These are phyloP conservation scores for Phytophthora pistaciae DNA, from an alignment of 352 stramenopile species.

Conservation along the genomic window DNA sequence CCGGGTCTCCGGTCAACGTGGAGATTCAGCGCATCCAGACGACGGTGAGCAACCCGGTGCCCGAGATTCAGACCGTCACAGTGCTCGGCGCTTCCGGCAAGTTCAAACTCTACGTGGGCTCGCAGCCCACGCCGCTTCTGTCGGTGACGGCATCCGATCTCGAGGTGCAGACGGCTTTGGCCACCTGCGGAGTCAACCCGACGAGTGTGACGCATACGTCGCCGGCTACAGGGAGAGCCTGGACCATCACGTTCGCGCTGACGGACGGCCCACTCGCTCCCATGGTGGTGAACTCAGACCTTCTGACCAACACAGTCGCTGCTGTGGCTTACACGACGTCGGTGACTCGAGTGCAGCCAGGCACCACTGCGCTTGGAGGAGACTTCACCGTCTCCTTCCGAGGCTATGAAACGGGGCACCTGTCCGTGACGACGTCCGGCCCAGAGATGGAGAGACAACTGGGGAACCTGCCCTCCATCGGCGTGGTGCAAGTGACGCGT, in stretches of 20 bases:
- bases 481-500: slow-evolving; percentile 77
- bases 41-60: slow-evolving; percentile 55
- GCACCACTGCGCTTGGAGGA: slow-evolving; percentile 62
- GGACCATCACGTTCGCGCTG: slow-evolving; percentile 75
- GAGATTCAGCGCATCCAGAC: slow-evolving; percentile 94
- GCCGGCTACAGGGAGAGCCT: slow-evolving; percentile 58
- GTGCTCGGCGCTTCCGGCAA: slow-evolving; percentile 68
- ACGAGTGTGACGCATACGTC: slow-evolving; percentile 54
- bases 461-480: slow-evolving; percentile 89
- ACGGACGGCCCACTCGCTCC: slow-evolving; percentile 52
- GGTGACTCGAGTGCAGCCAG: slow-evolving; percentile 52
- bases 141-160: slow-evolving; percentile 47
- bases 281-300: slow-evolving; percentile 67
- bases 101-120: slow-evolving; percentile 81
- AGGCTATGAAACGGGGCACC: slow-evolving; percentile 76
- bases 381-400: slow-evolving; percentile 89
- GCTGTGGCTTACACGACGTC: slow-evolving; percentile 57
- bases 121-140: slow-evolving; percentile 58
- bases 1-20: slow-evolving; percentile 75
- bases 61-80: slow-evolving; percentile 83
- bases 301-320: slow-evolving; percentile 62
- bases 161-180: slow-evolving; percentile 63
- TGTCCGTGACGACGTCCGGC: slow-evolving; percentile 57
- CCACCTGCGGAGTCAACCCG: slow-evolving; percentile 60
- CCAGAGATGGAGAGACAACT: slow-evolving; percentile 87